Evolutionary conservation across 1,284 basidiomycete species (phyloP), one percentile per base, ranked within the genome.

Genomic region (Prillingera fragicola): DNA sequence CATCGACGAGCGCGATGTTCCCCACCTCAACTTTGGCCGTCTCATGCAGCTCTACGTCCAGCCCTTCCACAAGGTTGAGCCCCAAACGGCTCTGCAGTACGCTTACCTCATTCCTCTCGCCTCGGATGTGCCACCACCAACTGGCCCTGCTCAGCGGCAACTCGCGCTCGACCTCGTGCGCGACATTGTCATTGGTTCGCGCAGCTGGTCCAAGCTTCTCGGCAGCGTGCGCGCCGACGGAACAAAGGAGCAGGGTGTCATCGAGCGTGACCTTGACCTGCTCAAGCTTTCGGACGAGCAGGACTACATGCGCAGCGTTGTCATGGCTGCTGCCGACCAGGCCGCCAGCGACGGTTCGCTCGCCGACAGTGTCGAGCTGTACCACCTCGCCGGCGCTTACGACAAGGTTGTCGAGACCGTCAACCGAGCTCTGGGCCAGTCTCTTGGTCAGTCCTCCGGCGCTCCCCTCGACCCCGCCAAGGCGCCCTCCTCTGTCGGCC

Each of bases 321-420:
- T 97, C 42, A 74, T 83, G 48, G 80, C 82, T 10, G 87, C 90
- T 0, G 87, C 91, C 2, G 77, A 79, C 40, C 77, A 87, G 59
- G 84, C 78, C 76, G 45, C 84, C 78, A 69, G 81, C 36, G 77
- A 78, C 51, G 70, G 75, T 38, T 84, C 86, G 23, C 82, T 87
- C 33, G 78, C 84, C 5, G 90, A 97, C 67, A 90, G 91, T 2
- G 91, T 98, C 72, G 85, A 94, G 67, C 75, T 99, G 35, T 97
- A 90, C 75, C 94, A 97, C 71, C 81, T 97, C 27, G 90, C 92
- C 0, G 87, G 88, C 28, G 87, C 95, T 53, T 91, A 92, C 66
- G 75, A 82, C 38, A 87, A 85, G 23, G 94, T 98, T 36, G 80
- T 97, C 29, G 77, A 81, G 8, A 89, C 88, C 47, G 82, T 98